Evolutionary conservation across 805 yeast species (phyloP), one percentile per base, ranked within the genome.

Genomic region (Ogataea thermomethanolica): DNA sequence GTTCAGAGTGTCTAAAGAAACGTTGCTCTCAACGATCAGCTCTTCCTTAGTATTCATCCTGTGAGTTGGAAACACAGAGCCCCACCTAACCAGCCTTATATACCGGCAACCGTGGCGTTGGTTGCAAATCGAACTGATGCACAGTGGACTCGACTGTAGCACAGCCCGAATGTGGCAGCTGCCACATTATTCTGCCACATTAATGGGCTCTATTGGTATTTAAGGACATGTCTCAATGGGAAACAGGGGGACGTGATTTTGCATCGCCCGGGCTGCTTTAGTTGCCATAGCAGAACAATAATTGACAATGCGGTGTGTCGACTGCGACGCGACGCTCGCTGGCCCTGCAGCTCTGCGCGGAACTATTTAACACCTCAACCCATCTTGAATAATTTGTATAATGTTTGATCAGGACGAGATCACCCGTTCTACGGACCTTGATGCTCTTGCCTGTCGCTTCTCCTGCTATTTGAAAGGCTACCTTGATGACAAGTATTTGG

Each of bases 401-500:
- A 30, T 30, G 33, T 17, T 30, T 17, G 14, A 17, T 7, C 39
- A 34, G 17, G 56, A 58, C 21, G 54, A 53, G 8, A 53, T 51
- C 7, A 48, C 61, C 1, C 33, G 60, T 23, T 46, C 55, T 1
- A 84, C 91, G 0, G 91, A 84, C 48, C 66, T 71, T 43, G 89
- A 82, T 58, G 90, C 90, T 0, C 56, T 83, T n/a, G 71, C 84
- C 10, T 78, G 87, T 48, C 70, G 87, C 17, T 49, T 65, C 33
- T 75, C 78, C 25, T 77, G 82, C n/a, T 66, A 71, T 25, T 32
- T 61, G 5, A 70, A 67, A 40, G 63, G 68, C 0, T 82, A 83
- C 50, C 54, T 79, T 25, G 57, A 62, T 25, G 82, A 69, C 48
- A 55, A 49, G 6, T 58, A 54, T 42, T 56, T 69, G n/a, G 51